A percentile compares a stretch with the other conserved stretches of the same genome.
Conservation (phyloP, 345 rosid genomes). For the Lepidium aucheri region DNA sequence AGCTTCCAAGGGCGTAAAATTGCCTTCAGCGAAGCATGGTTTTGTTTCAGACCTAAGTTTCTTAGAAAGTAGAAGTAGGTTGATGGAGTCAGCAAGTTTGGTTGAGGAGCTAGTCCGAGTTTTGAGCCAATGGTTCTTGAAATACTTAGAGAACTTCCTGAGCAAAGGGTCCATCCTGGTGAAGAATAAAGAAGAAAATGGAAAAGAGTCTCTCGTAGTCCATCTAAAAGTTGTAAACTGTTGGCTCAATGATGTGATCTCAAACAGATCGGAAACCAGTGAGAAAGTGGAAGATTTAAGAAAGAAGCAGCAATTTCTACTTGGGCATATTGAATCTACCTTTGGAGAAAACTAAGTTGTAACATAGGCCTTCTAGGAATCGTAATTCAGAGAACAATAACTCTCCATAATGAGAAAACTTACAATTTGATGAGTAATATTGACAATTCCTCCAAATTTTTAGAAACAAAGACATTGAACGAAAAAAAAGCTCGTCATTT, state of each 20-base stretch:
- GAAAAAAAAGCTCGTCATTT: not conserved
- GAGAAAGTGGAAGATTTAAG: slow-evolving; percentile 30
- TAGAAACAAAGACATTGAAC: not conserved
- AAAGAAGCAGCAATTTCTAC: slow-evolving; percentile 36
- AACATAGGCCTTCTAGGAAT: not conserved
- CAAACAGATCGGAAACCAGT: slow-evolving; percentile 16
- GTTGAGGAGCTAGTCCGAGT: slow-evolving; percentile 33
- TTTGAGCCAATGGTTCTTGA: slow-evolving; percentile 43
- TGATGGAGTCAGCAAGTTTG: slow-evolving; percentile 31
- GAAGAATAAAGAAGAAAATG: slow-evolving; percentile 18
- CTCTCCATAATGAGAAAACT: not conserved
- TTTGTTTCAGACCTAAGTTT: slow-evolving; percentile 7
- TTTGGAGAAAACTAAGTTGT: slow-evolving; percentile 16
- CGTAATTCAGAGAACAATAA: not conserved
- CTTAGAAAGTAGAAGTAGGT: slow-evolving; percentile 17
- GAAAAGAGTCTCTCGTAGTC: slow-evolving; percentile 27
- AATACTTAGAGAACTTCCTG: slow-evolving; percentile 37
- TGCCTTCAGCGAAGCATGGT: slow-evolving; percentile 1
- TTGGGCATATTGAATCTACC: slow-evolving; percentile 31
- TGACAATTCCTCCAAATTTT: not conserved
- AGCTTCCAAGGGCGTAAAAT: slow-evolving; percentile 9
- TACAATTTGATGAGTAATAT: not conserved
- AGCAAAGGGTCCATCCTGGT: slow-evolving; percentile 16
- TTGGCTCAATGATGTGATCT: slow-evolving; percentile 34
- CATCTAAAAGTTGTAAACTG: slow-evolving; percentile 35